Conservation (phyloP, 106 monocot species). For the Dendrobium huoshanense region DNA sequence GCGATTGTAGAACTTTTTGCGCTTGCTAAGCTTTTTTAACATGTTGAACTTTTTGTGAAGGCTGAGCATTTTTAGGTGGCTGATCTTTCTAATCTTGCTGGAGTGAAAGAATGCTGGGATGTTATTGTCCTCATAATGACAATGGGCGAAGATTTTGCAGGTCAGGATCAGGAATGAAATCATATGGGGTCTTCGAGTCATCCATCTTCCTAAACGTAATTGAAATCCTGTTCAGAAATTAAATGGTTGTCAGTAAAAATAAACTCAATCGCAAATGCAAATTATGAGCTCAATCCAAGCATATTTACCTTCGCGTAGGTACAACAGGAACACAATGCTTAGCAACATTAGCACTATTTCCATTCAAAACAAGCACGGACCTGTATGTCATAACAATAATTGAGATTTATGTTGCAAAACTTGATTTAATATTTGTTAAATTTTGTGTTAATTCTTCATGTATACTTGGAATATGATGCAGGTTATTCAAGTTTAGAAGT, state of each 20-base stretch:
- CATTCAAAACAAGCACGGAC: conserved; percentile 69
- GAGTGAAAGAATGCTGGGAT: no score
- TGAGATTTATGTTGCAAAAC: not conserved
- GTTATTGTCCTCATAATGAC: no score
- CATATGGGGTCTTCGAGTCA: conserved; percentile 32
- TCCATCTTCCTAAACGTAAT: conserved; percentile 74
- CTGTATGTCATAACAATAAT: conserved; percentile 13
- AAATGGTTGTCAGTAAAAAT: not conserved
- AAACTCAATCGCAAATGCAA: not conserved
- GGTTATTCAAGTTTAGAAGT: no score
- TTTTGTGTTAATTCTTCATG: not conserved
- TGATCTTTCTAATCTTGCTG: no score
- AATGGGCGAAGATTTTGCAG: no score
- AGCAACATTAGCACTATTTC: conserved; percentile 73
- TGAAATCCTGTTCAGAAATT: conserved; percentile 35
- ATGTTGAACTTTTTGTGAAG: no score
- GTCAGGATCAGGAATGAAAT: no score
- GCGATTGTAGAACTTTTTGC: not conserved
- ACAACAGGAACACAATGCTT: conserved; percentile 79
- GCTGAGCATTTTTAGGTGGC: no score
- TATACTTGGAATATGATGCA: no score
- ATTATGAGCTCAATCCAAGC: not conserved
- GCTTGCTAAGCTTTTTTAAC: not conserved
- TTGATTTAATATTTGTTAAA: not conserved
- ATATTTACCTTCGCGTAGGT: conserved; percentile 6